Evolutionary conservation across 2,329 filamentous ascomycete species (phyloP).

Genomic region (Talaromyces pinophilus): DNA sequence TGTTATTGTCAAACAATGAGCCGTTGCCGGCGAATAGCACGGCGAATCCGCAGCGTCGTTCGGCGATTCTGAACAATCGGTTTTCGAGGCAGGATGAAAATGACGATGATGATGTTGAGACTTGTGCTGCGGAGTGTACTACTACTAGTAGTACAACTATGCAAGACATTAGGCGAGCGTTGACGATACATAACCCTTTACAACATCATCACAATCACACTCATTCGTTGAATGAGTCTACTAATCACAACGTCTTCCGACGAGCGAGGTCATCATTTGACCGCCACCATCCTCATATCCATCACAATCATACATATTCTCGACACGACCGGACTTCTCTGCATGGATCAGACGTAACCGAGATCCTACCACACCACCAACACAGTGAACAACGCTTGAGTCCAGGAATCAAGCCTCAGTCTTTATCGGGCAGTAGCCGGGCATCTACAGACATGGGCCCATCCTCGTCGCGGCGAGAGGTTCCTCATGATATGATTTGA

Average conservation of each 20-base stretch:
- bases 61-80: slow-evolving; percentile 39
- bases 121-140: not conserved
- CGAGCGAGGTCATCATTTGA: slow-evolving; percentile 6
- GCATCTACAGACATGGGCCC: not conserved
- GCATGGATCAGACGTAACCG: slow-evolving; percentile 21
- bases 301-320: not conserved
- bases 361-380: slow-evolving; percentile 21
- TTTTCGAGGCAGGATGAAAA: slow-evolving; percentile 31
- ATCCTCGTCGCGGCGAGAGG: slow-evolving; percentile 3
- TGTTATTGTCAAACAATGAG: slow-evolving; percentile 38
- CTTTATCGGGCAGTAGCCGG: not conserved
- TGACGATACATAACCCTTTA: slow-evolving; percentile 5
- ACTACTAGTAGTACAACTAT: not conserved
- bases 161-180: not conserved
- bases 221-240: not conserved
- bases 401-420: not conserved
- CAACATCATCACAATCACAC: not conserved
- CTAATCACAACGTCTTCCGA: slow-evolving; percentile 6
- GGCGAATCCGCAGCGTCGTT: slow-evolving; percentile 31
- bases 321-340: not conserved
- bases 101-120: slow-evolving; percentile 11
- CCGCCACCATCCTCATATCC: not conserved
- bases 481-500: slow-evolving; percentile 16
- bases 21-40: slow-evolving; percentile 40
- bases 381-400: slow-evolving; percentile 20